phyloP scores from a whole-genome alignment of 2,329 filamentous ascomycete genomes.

The Fonsecaea nubica region DNA sequence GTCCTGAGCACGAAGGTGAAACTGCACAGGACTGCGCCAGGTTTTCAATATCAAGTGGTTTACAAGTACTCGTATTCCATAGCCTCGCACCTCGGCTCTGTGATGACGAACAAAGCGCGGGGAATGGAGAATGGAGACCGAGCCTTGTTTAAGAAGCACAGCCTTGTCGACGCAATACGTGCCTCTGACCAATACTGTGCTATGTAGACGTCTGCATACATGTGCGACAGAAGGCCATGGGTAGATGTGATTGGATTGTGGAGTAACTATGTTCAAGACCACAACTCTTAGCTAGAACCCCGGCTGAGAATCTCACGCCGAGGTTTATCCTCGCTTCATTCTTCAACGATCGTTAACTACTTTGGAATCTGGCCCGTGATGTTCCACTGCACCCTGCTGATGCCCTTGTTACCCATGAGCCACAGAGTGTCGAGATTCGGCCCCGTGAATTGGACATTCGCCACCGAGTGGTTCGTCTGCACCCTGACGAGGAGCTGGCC shows the following conservation, averaged over 20 bases:
- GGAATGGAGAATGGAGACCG: background rate
- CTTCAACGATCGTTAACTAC: background rate
- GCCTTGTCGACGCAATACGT: background rate
- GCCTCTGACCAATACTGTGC: background rate
- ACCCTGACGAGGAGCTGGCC: constrained; percentile 50
- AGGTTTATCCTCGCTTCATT: background rate
- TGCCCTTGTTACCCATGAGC: constrained; percentile 50
- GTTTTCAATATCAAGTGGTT: background rate
- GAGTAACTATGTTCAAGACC: background rate
- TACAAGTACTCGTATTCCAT: background rate
- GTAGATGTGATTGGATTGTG: background rate
- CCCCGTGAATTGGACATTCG: constrained; percentile 54
- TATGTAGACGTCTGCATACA: background rate
- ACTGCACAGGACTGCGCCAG: background rate
- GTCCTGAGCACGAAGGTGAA: background rate
- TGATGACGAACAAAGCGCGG: background rate
- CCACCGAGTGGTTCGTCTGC: constrained; percentile 53
- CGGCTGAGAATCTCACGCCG: background rate
- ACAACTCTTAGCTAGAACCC: background rate
- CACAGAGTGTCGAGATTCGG: constrained; percentile 49
- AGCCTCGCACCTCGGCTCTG: constrained; percentile 2
- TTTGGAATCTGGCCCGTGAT: constrained; percentile 44
- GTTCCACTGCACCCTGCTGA: constrained; percentile 49
- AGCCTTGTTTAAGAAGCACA: background rate
- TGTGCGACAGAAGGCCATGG: background rate